Evolutionary conservation across 2,329 filamentous ascomycete genomes (phyloP).

Genomic region (Acephala macrosclerotiorum): DNA sequence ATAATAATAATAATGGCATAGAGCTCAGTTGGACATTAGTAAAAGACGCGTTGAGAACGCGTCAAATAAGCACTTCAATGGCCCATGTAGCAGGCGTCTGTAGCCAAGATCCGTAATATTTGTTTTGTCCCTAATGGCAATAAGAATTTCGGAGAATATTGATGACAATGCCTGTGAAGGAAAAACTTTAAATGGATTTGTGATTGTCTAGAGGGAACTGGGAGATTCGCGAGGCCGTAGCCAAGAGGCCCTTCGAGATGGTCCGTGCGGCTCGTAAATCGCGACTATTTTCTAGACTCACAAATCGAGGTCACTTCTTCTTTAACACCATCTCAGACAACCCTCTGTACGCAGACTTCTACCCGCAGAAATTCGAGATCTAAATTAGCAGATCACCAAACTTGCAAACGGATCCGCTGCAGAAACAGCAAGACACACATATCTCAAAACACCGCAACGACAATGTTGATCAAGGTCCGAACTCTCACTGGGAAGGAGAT

Average conservation of each 20-base stretch:
- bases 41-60: not conserved
- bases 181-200: not conserved
- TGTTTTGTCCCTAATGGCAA: too few relatives aligned
- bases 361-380: not conserved
- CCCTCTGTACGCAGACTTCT: not conserved
- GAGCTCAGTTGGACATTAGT: not conserved
- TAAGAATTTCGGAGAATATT: too few relatives aligned
- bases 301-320: not conserved
- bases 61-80: too few relatives aligned
- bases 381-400: not conserved
- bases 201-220: not conserved
- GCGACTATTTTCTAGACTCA: not conserved
- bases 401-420: not conserved
- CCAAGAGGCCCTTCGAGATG: too few relatives aligned
- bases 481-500: slow-evolving; percentile 99
- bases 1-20: not conserved
- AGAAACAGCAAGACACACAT: not conserved
- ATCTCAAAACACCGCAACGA: not conserved
- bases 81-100: too few relatives aligned
- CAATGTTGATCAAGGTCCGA: slow-evolving; percentile 73
- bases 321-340: not conserved
- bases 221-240: too few relatives aligned
- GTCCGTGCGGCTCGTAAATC: not conserved
- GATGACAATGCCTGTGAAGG: too few relatives aligned
- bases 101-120: too few relatives aligned